phyloP scores from a whole-genome alignment of 2,329 filamentous ascomycete genomes.

The Talaromyces verruculosus region DNA sequence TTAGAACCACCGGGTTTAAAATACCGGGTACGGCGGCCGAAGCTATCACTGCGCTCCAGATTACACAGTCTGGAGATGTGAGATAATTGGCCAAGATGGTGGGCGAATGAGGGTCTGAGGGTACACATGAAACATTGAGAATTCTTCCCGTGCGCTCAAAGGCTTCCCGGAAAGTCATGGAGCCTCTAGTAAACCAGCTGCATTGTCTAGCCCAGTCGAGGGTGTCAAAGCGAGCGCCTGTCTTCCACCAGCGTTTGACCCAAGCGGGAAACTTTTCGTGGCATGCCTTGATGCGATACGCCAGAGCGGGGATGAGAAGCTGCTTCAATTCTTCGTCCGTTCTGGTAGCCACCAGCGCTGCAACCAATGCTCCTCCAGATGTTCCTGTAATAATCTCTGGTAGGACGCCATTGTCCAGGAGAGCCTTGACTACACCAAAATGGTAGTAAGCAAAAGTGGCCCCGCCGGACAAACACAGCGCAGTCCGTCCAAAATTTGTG shows the following conservation, averaged over 20 bases:
- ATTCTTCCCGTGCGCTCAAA: conserved; percentile 92
- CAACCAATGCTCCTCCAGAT: conserved; percentile 87
- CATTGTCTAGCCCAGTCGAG: conserved; percentile 84
- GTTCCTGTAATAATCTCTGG: conserved; percentile 96
- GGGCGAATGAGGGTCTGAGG: conserved; percentile 89
- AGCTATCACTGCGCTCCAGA: conserved; percentile 94
- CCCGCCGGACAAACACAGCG: conserved; percentile 87
- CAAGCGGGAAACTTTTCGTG: conserved; percentile 74
- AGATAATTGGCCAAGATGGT: conserved; percentile 94
- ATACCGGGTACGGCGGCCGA: conserved; percentile 96
- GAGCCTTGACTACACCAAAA: conserved; percentile 84
- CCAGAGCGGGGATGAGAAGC: conserved; percentile 82
- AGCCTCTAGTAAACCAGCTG: conserved; percentile 87
- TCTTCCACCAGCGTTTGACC: conserved; percentile 83
- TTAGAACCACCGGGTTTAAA: conserved; percentile 88
- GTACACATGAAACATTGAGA: conserved; percentile 92
- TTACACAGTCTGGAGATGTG: conserved; percentile 92
- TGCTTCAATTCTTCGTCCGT: conserved; percentile 88
- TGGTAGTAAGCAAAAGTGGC: conserved; percentile 97
- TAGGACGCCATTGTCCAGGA: conserved; percentile 80
- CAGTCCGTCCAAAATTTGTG: conserved; percentile 88
- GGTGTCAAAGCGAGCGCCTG: conserved; percentile 90
- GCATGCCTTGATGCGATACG: conserved; percentile 80
- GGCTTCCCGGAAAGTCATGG: conserved; percentile 90
- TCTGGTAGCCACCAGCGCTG: conserved; percentile 80